Evolutionary conservation across 1,284 basidiomycete genomes (phyloP).

Genomic region (Apiotrichum domesticum): DNA sequence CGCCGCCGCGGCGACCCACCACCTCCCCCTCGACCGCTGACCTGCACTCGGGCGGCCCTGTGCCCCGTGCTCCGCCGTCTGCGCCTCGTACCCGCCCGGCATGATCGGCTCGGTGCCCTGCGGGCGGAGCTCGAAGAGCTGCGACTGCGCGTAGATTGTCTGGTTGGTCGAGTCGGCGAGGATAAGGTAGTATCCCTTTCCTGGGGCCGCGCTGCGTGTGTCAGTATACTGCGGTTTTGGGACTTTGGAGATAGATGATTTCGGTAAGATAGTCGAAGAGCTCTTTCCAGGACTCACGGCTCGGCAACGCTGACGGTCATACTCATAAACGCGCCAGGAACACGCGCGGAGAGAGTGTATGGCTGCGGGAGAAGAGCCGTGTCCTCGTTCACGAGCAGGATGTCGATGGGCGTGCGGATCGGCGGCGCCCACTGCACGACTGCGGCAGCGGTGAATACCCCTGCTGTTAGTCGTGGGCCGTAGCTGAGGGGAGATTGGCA

Average conservation of each 20-base stretch:
- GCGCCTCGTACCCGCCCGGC: constrained; percentile 1
- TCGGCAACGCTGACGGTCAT: not conserved
- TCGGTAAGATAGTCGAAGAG: no score
- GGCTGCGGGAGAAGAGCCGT: not conserved
- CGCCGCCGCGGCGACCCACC: not conserved
- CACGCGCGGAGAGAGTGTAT: not conserved
- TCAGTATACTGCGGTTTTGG: not conserved
- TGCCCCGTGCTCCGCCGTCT: not conserved
- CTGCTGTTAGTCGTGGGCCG: constrained; percentile 1
- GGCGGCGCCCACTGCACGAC: constrained; percentile 9
- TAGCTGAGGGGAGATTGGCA: no score
- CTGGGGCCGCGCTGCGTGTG: not conserved
- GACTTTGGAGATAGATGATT: no score
- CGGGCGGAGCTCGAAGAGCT: constrained; percentile 14
- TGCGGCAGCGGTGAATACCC: not conserved
- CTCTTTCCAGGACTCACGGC: not conserved
- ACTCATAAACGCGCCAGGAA: not conserved
- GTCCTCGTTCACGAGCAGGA: constrained; percentile 6
- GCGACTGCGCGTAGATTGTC: constrained; percentile 9
- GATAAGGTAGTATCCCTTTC: not conserved
- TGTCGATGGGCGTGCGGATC: not conserved
- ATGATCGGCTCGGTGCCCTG: constrained; percentile 4
- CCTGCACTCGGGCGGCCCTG: not conserved
- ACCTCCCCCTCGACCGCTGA: not conserved
- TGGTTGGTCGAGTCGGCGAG: constrained; percentile 1